Percentiles rank a stretch among this genome's conserved stretches.
These are phyloP conservation scores for Phascolomyces articulosus DNA, from an alignment of 371 early-diverging fungal genomes.

Conservation along the genomic window DNA sequence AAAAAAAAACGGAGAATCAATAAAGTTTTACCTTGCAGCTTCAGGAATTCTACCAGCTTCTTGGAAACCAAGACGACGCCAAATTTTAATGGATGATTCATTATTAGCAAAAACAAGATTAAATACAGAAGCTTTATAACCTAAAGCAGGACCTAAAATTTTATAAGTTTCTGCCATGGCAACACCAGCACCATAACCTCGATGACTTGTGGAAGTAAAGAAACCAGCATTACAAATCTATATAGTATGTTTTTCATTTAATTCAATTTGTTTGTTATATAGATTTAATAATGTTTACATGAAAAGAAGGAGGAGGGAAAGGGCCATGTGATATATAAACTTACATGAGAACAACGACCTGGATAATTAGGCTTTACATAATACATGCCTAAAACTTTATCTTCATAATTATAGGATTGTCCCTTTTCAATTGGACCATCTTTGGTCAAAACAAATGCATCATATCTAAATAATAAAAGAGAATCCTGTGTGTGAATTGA, in stretches of 20 bases:
- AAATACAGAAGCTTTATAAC: conserved; percentile 79
- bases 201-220: conserved; percentile 52
- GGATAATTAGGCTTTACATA: conserved; percentile 85
- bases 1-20: not conserved
- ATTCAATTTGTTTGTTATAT: no score
- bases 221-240: conserved; percentile 83
- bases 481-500: no score
- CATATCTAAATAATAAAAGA: conserved; percentile 30
- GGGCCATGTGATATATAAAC: conserved; percentile 4
- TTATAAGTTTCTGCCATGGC: conserved; percentile 73
- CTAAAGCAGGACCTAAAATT: conserved; percentile 63
- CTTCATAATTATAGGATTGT: conserved; percentile 33
- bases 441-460: conserved; percentile 57
- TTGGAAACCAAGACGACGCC: conserved; percentile 70
- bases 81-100: conserved; percentile 64
- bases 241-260: no score
- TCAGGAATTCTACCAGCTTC: conserved; percentile 72
- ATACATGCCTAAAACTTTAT: conserved; percentile 66
- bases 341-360: conserved; percentile 63
- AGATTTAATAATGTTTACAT: no score
- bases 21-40: conserved; percentile 52
- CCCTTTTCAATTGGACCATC: conserved; percentile 28
- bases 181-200: conserved; percentile 67
- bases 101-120: conserved; percentile 81
- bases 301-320: no score